Evolutionary conservation across 2,329 filamentous ascomycete species (phyloP).

Genomic region (Lachnellula cervina): DNA sequence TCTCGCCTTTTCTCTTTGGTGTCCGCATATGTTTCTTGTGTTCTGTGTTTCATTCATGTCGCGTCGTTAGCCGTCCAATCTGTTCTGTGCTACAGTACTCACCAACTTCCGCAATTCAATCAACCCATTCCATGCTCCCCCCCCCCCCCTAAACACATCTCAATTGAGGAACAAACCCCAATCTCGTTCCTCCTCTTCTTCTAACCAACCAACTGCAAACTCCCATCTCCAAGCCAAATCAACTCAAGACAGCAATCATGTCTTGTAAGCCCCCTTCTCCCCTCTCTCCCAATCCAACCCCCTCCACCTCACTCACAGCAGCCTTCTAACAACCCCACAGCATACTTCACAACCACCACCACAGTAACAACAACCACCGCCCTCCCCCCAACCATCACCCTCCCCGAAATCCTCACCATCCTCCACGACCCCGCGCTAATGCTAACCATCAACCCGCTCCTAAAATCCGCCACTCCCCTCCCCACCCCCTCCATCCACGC

Average conservation of each 20-base stretch:
- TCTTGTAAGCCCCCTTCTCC: slow-evolving; percentile 21
- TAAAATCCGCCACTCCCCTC: slow-evolving; percentile 31
- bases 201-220: not conserved
- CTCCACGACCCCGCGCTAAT: slow-evolving; percentile 75
- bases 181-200: no score
- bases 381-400: slow-evolving; percentile 61
- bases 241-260: slow-evolving; percentile 14
- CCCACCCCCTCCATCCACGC: slow-evolving; percentile 32
- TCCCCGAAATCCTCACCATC: slow-evolving; percentile 63
- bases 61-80: no score
- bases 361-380: slow-evolving; percentile 56
- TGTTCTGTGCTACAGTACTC: no score
- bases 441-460: slow-evolving; percentile 79
- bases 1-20: no score
- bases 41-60: no score
- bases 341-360: slow-evolving; percentile 23
- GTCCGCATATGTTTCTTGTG: no score
- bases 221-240: not conserved
- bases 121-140: no score
- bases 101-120: no score
- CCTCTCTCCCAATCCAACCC: not conserved
- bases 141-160: no score
- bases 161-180: no score
- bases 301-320: not conserved
- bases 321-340: not conserved